These are phyloP conservation scores for Yamadazyma aaseri DNA, from an alignment of 1,139 yeast species.

Conservation along the genomic window DNA sequence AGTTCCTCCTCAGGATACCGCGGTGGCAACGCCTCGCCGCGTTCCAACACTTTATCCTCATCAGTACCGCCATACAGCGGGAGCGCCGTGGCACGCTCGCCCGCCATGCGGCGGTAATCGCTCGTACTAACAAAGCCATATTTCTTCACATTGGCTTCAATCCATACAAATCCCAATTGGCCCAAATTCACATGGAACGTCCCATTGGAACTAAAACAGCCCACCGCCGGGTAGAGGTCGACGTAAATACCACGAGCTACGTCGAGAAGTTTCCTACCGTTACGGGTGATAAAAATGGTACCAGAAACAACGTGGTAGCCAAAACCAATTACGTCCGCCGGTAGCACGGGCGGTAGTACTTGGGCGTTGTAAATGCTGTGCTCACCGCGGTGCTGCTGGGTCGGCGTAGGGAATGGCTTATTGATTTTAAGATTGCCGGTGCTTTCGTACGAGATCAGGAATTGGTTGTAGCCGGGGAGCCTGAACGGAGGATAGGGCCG, in stretches of 20 bases:
- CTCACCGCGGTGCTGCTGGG: constrained; percentile 50
- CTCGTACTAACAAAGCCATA: constrained; percentile 83
- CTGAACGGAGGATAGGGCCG: constrained; percentile 86
- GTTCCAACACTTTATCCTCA: constrained; percentile 55
- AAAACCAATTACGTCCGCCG: constrained; percentile 90
- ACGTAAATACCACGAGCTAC: constrained; percentile 75
- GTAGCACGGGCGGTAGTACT: constrained; percentile 70
- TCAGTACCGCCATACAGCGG: constrained; percentile 31
- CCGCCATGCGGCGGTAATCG: constrained; percentile 38
- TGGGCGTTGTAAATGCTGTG: constrained; percentile 53
- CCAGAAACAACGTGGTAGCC: constrained; percentile 84
- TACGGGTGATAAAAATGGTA: constrained; percentile 82
- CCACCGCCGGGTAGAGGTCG: constrained; percentile 88
- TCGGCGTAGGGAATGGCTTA: constrained; percentile 62
- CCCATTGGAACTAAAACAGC: constrained; percentile 70
- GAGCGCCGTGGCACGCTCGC: constrained; percentile 46
- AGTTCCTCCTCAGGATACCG: constrained; percentile 61
- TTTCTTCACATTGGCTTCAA: constrained; percentile 91
- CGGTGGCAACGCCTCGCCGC: constrained; percentile 76
- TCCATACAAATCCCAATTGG: constrained; percentile 87
- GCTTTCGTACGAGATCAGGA: constrained; percentile 85
- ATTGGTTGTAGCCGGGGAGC: constrained; percentile 80
- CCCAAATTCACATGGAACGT: constrained; percentile 83
- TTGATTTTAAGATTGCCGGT: constrained; percentile 79
- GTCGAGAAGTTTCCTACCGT: constrained; percentile 85